phyloP scores from a whole-genome alignment of 306 rosid species.

The Sophora flavescens region DNA sequence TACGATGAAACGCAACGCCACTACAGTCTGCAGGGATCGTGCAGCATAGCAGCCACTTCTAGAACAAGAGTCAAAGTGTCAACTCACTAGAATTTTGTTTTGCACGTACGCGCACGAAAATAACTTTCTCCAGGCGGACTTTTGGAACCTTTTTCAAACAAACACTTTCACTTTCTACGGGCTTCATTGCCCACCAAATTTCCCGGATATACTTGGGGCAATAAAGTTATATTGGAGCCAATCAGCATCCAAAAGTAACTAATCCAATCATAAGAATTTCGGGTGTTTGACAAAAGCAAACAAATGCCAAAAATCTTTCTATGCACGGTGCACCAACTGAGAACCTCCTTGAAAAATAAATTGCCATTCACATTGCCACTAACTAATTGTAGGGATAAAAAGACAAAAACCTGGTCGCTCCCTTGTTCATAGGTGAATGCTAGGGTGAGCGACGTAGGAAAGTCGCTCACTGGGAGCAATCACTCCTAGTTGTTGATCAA shows the following conservation, averaged over 20 bases:
- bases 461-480: too few species aligned
- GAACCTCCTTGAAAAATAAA: not conserved
- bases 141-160: too few species aligned
- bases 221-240: not conserved
- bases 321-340: not conserved
- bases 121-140: too few species aligned
- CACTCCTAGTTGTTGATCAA: too few species aligned
- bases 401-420: not conserved
- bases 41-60: slow-evolving; percentile 1
- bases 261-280: not conserved
- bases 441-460: too few species aligned
- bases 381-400: not conserved
- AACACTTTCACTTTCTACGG: not conserved
- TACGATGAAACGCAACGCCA: slow-evolving; percentile 14
- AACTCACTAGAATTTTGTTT: not conserved
- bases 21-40: not conserved
- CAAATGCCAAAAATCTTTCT: slow-evolving; percentile 9
- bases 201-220: not conserved
- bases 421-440: not conserved
- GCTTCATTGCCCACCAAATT: not conserved
- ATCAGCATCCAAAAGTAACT: not conserved
- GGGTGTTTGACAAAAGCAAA: not conserved
- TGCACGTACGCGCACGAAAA: too few species aligned
- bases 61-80: not conserved
- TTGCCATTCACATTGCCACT: not conserved